These are phyloP conservation scores for Tolypocladium cylindrosporum DNA, from an alignment of 2,329 filamentous ascomycete genomes.

Conservation along the genomic window DNA sequence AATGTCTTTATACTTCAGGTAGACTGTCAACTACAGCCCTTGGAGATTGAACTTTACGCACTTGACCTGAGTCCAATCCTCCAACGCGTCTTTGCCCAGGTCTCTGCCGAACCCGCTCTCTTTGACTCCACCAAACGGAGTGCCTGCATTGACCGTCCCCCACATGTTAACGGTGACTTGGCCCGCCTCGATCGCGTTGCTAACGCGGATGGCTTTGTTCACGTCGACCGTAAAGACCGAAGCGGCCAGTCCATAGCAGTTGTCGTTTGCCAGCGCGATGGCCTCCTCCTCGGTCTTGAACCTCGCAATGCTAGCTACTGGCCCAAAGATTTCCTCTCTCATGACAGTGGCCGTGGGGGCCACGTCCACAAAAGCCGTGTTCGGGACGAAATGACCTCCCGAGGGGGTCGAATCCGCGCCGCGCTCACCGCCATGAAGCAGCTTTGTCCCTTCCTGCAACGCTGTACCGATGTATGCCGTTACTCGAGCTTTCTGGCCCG, in stretches of 20 bases:
- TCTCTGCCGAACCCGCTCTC: constrained; percentile 21
- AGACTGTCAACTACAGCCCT: neutral
- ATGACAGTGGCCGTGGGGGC: constrained; percentile 8
- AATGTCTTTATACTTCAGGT: neutral
- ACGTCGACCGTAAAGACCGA: constrained; percentile 18
- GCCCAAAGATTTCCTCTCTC: constrained; percentile 17
- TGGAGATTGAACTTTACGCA: constrained; percentile 10
- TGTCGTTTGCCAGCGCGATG: constrained; percentile 39
- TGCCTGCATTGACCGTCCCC: constrained; percentile 13
- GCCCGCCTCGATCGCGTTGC: constrained; percentile 48
- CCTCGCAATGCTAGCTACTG: constrained; percentile 28
- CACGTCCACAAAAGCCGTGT: constrained; percentile 21
- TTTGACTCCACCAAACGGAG: constrained; percentile 24
- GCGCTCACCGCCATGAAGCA: constrained; percentile 59
- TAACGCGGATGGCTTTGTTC: constrained; percentile 27
- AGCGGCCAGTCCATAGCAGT: constrained; percentile 23
- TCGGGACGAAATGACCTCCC: constrained; percentile 2
- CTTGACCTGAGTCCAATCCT: constrained; percentile 20
- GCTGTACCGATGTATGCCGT: constrained; percentile 42
- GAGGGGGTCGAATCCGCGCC: too few species aligned
- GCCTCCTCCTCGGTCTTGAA: constrained; percentile 42
- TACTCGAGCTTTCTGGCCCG: constrained; percentile 44
- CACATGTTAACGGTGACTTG: constrained; percentile 53
- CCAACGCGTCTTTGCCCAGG: constrained; percentile 19
- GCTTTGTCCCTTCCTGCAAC: constrained; percentile 61